A percentile compares a stretch with the other conserved stretches of the same genome.
Conservation (phyloP, 2,329 filamentous ascomycete species). For the Chaetomium sp. region DNA sequence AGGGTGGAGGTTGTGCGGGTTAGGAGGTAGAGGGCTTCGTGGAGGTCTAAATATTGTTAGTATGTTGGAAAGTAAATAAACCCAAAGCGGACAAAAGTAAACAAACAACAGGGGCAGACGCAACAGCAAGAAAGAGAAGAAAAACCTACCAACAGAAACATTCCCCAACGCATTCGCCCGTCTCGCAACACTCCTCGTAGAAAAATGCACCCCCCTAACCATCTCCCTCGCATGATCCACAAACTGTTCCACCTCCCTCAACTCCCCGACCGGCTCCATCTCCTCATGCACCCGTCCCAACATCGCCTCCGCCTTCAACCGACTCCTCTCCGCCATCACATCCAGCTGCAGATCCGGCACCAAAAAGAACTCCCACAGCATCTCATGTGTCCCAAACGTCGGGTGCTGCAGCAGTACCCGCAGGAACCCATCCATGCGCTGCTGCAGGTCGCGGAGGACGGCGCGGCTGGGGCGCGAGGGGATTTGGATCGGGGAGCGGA, state of each 20-base stretch:
- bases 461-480: constrained; percentile 86
- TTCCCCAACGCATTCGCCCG: constrained; percentile 68
- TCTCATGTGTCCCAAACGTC: constrained; percentile 91
- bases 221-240: constrained; percentile 86
- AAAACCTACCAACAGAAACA: constrained; percentile 48
- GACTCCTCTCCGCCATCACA: constrained; percentile 83
- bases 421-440: constrained; percentile 79
- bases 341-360: constrained; percentile 88
- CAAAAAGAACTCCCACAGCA: constrained; percentile 98
- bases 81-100: not conserved
- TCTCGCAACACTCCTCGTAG: constrained; percentile 75
- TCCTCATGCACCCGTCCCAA: constrained; percentile 84
- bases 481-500: constrained; percentile 85
- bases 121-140: not conserved
- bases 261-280: constrained; percentile 73
- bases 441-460: constrained; percentile 79
- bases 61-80: too few relatives aligned
- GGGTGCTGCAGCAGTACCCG: constrained; percentile 81
- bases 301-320: constrained; percentile 76
- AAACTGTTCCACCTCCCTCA: constrained; percentile 87
- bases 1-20: constrained; percentile 48
- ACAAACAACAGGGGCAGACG: not conserved
- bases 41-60: too few relatives aligned
- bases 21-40: constrained; percentile 55
- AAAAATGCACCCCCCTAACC: constrained; percentile 75